Conservation (phyloP, 805 yeast genomes). For the Hanseniaspora vineae region DNA sequence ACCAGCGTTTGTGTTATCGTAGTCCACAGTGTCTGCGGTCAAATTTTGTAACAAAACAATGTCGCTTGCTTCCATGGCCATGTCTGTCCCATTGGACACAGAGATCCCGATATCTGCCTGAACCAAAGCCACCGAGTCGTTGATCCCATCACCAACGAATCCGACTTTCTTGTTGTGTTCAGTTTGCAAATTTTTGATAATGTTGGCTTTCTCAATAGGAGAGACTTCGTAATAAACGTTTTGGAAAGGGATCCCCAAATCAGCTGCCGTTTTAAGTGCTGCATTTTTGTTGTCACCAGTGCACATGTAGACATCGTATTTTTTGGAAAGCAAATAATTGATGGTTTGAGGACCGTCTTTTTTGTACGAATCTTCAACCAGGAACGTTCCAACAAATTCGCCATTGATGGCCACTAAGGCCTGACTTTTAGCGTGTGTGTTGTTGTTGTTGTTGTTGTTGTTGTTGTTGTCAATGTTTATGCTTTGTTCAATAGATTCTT, state of each 20-base stretch:
- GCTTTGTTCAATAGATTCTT: conserved; percentile 7
- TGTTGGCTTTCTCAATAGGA: conserved; percentile 64
- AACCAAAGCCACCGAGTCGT: conserved; percentile 93
- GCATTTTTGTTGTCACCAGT: conserved; percentile 71
- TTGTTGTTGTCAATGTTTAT: conserved; percentile 7
- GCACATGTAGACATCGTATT: conserved; percentile 65
- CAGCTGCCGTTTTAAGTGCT: conserved; percentile 50
- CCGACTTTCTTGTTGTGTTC: conserved; percentile 39
- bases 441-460: conserved; percentile 4
- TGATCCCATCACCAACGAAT: conserved; percentile 95
- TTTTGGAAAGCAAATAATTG: conserved; percentile 34
- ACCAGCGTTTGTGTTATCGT: too few species aligned
- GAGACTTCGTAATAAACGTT: conserved; percentile 64
- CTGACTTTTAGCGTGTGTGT: conserved; percentile 21
- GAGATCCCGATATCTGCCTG: conserved; percentile 85
- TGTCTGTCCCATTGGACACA: conserved; percentile 84
- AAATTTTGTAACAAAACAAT: conserved; percentile 53
- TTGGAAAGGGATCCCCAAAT: conserved; percentile 50
- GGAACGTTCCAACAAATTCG: conserved; percentile 48
- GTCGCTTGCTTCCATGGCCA: conserved; percentile 95
- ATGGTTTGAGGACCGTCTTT: conserved; percentile 52
- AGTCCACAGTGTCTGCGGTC: conserved; percentile 6
- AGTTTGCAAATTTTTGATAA: conserved; percentile 45
- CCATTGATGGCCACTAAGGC: conserved; percentile 49
- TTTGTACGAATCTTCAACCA: conserved; percentile 55